Percentiles rank a stretch among this genome's conserved stretches.
Conservation (phyloP, 371 early-diverging fungal genomes). For the Haplosporangium sp. region DNA sequence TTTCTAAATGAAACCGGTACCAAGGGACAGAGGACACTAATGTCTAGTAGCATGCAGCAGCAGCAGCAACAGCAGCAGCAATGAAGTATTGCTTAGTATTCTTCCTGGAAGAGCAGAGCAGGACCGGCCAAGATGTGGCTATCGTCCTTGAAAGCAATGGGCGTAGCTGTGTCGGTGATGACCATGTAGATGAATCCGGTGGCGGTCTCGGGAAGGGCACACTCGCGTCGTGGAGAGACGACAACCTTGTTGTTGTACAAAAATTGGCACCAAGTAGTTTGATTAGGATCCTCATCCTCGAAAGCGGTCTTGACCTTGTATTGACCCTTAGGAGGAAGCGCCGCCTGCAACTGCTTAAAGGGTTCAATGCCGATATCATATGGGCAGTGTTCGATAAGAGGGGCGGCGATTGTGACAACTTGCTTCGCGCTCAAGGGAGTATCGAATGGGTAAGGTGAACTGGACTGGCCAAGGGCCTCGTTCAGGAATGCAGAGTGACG, state of each 20-base stretch:
- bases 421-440: slow-evolving; percentile 16
- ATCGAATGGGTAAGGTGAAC: slow-evolving; percentile 31
- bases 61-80: no score
- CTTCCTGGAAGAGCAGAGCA: slow-evolving; percentile 26
- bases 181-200: slow-evolving; percentile 29
- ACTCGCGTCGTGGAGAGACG: slow-evolving; percentile 9
- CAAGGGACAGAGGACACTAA: no score
- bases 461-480: neutral
- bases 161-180: slow-evolving; percentile 28
- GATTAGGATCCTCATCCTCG: neutral
- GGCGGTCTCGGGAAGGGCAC: slow-evolving; percentile 12
- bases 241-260: slow-evolving; percentile 22
- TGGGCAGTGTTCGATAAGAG: slow-evolving; percentile 28
- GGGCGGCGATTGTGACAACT: slow-evolving; percentile 21
- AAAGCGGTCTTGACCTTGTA: slow-evolving; percentile 12
- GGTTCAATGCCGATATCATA: slow-evolving; percentile 12
- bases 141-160: slow-evolving; percentile 21
- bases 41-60: no score
- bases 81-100: slow-evolving; percentile 13
- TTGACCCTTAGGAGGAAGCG: neutral
- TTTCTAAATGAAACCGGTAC: no score
- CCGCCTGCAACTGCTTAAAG: slow-evolving; percentile 18
- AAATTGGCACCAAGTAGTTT: slow-evolving; percentile 29
- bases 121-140: slow-evolving; percentile 30
- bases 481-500: slow-evolving; percentile 38